Evolutionary conservation across 139 green algal genomes (phyloP).

Genomic region (Raphidocelis subcapitata): DNA sequence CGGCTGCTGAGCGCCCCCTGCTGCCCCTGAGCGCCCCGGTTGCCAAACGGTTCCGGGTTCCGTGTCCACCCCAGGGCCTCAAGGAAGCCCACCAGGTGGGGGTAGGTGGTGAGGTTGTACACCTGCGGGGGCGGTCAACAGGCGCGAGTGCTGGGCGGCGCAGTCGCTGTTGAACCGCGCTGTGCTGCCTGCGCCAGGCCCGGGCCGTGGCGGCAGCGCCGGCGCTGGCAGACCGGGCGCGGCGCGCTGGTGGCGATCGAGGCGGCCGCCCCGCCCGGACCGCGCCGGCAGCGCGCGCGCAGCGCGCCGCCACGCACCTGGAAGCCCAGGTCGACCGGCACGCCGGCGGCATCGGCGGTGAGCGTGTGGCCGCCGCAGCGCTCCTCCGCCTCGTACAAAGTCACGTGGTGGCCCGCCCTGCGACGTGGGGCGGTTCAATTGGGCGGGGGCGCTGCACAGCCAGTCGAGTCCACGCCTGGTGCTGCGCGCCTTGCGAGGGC

Average conservation of each 20-base stretch:
- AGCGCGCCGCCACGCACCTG: conserved; percentile 65
- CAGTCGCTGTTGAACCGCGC: background rate
- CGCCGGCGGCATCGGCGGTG: conserved; percentile 64
- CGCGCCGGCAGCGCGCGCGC: background rate
- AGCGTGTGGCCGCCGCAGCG: conserved; percentile 88
- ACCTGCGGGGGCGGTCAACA: conserved; percentile 54
- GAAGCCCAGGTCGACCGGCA: conserved; percentile 91
- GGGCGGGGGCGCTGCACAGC: no score
- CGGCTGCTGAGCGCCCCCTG: no score
- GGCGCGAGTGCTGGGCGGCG: background rate
- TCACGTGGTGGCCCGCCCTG: conserved; percentile 76
- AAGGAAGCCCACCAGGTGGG: conserved; percentile 89
- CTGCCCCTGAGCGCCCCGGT: no score
- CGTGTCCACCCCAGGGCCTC: conserved; percentile 85
- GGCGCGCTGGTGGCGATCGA: background rate
- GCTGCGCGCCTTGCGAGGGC: background rate
- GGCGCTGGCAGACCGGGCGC: background rate
- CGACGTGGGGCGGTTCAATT: background rate
- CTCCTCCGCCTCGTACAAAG: conserved; percentile 83
- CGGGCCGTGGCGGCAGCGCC: background rate
- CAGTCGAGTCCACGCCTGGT: background rate
- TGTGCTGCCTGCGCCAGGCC: background rate
- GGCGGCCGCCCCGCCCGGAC: background rate
- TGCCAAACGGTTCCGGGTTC: no score
- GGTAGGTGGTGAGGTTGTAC: conserved; percentile 96